Base-by-base conservation (phyloP, 768 basidiomycete genomes). In the Boletus reticuloceps region DNA sequence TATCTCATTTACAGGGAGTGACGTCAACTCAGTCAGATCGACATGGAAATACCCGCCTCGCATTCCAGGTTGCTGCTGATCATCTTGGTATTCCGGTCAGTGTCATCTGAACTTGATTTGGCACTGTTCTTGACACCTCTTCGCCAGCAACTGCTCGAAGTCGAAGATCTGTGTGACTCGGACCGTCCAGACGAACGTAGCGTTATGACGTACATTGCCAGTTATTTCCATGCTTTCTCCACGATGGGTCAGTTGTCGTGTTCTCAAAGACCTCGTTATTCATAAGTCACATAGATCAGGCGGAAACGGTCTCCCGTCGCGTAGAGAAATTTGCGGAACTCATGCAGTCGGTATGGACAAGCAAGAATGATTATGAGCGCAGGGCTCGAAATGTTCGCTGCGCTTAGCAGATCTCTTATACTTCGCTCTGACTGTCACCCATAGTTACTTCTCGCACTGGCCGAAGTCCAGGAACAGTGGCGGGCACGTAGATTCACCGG, bases 121-220 rank as follows among this genome's bases (percentile, higher is more conserved):
- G 48, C 22, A 16, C 31, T 12, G 5, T 29, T 43, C 57, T 56
- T 56, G 38, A 59, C 37, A 47, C 38, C 7, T 36, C 22, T 32
- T 42, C 46, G 29, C 32, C 53, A 97, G 93, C 92, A 91, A 87
- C 77, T 99, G 5, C 82, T 99, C 19, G 97, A 99, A 79, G 96
- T 98, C 0, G 88, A 93, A 51, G 97, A 99, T 77, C 72, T 99
- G 31, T 95, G 93, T 61, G 93, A 94, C 65, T 83, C 86, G 0
- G 77, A 77, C n/a, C 82, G 81, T 45, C 96, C 96, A 0, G 97
- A 99, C 69, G 97, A 99, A 73, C 86, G 94, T 37, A 93, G 90
- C 71, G 91, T 98, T 12, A 98, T 98, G 93, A 98, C 94, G 6
- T 98, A 98, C 62, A 89, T 99, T 44, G 97, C 97, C 34, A 91